phyloP scores from a whole-genome alignment of 805 yeast genomes.

The Metschnikowia koreensis region DNA sequence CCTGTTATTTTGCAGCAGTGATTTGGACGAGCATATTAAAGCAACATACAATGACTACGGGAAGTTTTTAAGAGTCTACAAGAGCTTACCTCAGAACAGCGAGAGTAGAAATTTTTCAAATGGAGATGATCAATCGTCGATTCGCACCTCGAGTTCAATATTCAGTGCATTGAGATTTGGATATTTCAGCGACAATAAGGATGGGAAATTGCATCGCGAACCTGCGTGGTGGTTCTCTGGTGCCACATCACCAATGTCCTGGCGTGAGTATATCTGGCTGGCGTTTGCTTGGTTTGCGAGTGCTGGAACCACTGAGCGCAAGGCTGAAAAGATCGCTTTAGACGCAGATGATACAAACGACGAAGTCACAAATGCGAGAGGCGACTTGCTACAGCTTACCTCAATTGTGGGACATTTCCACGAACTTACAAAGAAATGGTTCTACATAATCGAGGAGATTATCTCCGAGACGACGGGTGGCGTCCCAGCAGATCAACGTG shows the following conservation, averaged over 20 bases:
- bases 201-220: slow-evolving; percentile 18
- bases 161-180: slow-evolving; percentile 15
- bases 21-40: slow-evolving; percentile 17
- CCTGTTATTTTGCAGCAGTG: slow-evolving; percentile 10
- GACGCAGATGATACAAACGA: slow-evolving; percentile 6
- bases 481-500: not conserved
- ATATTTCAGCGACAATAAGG: slow-evolving; percentile 8
- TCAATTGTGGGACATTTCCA: slow-evolving; percentile 40
- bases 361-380: not conserved
- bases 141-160: slow-evolving; percentile 29
- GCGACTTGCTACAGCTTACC: slow-evolving; percentile 18
- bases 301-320: slow-evolving; percentile 57
- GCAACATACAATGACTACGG: slow-evolving; percentile 39
- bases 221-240: slow-evolving; percentile 45
- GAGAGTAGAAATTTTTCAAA: slow-evolving; percentile 5
- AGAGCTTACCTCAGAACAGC: slow-evolving; percentile 17
- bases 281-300: slow-evolving; percentile 87
- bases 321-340: slow-evolving; percentile 13
- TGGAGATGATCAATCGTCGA: slow-evolving; percentile 29
- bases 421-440: slow-evolving; percentile 38
- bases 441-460: slow-evolving; percentile 34
- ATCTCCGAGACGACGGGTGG: slow-evolving; percentile 29
- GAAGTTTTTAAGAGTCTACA: slow-evolving; percentile 35
- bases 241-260: slow-evolving; percentile 49
- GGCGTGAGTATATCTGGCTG: slow-evolving; percentile 61